These are phyloP conservation scores for Malus sylvestris DNA, from an alignment of 306 rosid genomes.

Conservation along the genomic window DNA sequence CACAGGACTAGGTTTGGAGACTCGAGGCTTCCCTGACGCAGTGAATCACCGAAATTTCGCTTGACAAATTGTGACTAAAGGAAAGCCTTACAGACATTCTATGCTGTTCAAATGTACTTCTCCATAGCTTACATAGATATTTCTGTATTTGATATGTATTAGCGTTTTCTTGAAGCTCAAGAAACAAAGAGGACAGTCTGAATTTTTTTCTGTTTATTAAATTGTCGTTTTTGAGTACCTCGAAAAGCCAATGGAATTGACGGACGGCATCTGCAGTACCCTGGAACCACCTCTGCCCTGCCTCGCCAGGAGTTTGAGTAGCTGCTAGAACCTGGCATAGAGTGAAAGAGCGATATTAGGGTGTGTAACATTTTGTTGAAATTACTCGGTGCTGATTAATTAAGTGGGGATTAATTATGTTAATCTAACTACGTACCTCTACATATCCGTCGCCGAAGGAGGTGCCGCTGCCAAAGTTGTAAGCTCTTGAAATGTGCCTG, in stretches of 20 bases:
- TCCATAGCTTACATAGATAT: background rate
- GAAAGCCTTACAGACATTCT: slow-evolving; percentile 6
- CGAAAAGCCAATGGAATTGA: slow-evolving; percentile 99
- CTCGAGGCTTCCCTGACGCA: slow-evolving; percentile 16
- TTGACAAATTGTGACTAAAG: slow-evolving; percentile 12
- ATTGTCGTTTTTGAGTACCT: slow-evolving; percentile 36
- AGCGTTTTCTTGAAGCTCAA: background rate
- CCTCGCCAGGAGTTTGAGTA: slow-evolving; percentile 91
- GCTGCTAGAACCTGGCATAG: slow-evolving; percentile 81
- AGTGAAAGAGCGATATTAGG: background rate
- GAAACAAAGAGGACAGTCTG: background rate
- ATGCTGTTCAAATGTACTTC: slow-evolving; percentile 11
- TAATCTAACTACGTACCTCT: slow-evolving; percentile 42
- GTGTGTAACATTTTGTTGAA: background rate
- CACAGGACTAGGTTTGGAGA: slow-evolving; percentile 15
- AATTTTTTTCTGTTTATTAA: background rate
- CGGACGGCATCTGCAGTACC: slow-evolving; percentile 98
- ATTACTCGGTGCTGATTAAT: background rate
- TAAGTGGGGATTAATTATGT: background rate
- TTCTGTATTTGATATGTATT: background rate
- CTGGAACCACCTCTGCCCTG: slow-evolving; percentile 83
- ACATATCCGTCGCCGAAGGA: slow-evolving; percentile 82
- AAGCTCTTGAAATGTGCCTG: slow-evolving; percentile 84
- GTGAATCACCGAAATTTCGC: slow-evolving; percentile 14
- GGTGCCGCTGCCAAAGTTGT: slow-evolving; percentile 64